Conservation (phyloP, 495 filamentous ascomycete species). For the Aspergillus ostianus region DNA sequence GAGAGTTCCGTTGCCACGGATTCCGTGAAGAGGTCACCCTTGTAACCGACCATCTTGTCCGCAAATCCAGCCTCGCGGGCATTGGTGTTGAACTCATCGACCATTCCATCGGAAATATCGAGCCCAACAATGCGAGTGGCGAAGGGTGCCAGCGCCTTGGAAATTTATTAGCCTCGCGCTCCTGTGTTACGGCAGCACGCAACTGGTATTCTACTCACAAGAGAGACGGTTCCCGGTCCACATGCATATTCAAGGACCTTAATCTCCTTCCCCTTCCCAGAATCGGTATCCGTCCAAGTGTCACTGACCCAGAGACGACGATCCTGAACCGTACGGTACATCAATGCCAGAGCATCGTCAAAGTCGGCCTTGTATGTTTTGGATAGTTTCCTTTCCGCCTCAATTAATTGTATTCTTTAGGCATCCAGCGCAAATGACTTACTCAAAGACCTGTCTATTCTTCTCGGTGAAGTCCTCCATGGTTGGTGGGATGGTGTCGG, state of each 20-base stretch:
- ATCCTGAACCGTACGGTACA: conserved; percentile 39
- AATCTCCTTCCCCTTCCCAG: conserved; percentile 43
- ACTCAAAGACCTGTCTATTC: conserved; percentile 57
- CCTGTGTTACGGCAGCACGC: neutral
- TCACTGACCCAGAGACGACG: conserved; percentile 63
- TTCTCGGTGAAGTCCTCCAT: conserved; percentile 48
- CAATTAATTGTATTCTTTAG: conserved; percentile 9
- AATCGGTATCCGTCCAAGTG: conserved; percentile 48
- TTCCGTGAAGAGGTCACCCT: conserved; percentile 56
- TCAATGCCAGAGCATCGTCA: conserved; percentile 30
- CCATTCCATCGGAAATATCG: conserved; percentile 68
- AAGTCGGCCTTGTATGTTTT: conserved; percentile 44
- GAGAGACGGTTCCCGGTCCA: conserved; percentile 63
- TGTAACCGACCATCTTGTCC: conserved; percentile 54
- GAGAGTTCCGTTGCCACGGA: conserved; percentile 38
- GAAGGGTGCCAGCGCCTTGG: conserved; percentile 57
- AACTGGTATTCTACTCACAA: conserved; percentile 32
- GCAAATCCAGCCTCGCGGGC: conserved; percentile 38
- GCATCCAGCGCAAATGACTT: conserved; percentile 13
- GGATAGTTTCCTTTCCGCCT: conserved; percentile 40
- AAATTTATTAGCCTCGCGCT: conserved; percentile 3
- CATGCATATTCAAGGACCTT: conserved; percentile 74
- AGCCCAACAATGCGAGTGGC: conserved; percentile 61
- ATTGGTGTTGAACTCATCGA: conserved; percentile 54
- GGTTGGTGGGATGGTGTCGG: conserved; percentile 6